Conservation (phyloP, 2,329 filamentous ascomycete genomes). For the Thielaviopsis ethacetica region DNA sequence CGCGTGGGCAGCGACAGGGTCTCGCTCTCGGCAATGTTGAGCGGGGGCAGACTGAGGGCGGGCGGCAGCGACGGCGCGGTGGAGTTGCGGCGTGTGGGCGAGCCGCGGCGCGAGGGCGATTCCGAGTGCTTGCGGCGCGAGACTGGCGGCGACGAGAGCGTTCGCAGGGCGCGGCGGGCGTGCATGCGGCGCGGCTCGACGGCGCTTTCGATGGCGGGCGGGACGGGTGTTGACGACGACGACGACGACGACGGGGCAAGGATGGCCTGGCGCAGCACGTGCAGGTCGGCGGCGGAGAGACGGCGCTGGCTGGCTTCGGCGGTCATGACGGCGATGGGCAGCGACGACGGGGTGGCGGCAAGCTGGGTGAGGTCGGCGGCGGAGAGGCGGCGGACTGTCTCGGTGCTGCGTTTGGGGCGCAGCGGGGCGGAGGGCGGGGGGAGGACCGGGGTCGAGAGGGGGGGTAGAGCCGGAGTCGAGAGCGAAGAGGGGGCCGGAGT, state of each 20-base stretch:
- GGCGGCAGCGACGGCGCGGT: background rate
- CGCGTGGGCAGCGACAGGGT: conserved; percentile 14
- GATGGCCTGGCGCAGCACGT: conserved; percentile 18
- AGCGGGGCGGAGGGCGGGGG: too few relatives aligned
- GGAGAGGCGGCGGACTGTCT: conserved; percentile 36
- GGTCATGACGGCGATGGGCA: conserved; percentile 29
- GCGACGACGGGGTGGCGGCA: conserved; percentile 37
- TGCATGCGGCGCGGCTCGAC: background rate
- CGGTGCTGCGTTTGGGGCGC: conserved; percentile 18
- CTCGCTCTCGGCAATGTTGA: conserved; percentile 37
- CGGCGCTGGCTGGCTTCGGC: conserved; percentile 18
- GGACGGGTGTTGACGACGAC: background rate
- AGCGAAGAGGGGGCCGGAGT: too few relatives aligned
- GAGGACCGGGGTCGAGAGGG: too few relatives aligned
- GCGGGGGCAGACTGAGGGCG: conserved; percentile 22
- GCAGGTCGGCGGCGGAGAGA: conserved; percentile 6
- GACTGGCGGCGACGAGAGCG: conserved; percentile 7
- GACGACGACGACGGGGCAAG: conserved; percentile 2
- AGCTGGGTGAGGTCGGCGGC: conserved; percentile 43
- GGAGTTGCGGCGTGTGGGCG: background rate
- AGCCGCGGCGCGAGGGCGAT: background rate
- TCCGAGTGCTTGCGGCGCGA: conserved; percentile 3
- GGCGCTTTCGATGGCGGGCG: background rate
- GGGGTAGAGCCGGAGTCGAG: too few relatives aligned
- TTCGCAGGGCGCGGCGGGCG: conserved; percentile 3